Evolutionary conservation across 805 yeast genomes (phyloP).

Genomic region (Jamesozyma gamospora): DNA sequence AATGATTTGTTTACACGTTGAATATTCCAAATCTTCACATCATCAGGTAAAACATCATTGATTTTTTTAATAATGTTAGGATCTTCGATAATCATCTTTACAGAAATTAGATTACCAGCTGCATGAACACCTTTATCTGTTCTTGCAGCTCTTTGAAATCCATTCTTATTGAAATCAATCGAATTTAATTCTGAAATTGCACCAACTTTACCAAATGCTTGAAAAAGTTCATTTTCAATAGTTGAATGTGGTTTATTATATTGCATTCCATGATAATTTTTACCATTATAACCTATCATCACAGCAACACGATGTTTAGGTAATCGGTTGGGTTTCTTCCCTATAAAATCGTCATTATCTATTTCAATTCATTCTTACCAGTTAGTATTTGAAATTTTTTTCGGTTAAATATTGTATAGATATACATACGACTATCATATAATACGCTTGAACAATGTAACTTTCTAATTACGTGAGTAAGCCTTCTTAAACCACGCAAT

Average conservation of each 20-base stretch:
- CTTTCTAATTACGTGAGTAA: too few relatives aligned
- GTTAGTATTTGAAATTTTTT: neutral
- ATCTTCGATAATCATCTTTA: slow-evolving; percentile 74
- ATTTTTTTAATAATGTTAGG: slow-evolving; percentile 51
- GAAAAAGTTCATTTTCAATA: slow-evolving; percentile 79
- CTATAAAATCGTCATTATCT: neutral
- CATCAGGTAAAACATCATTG: slow-evolving; percentile 61
- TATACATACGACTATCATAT: too few relatives aligned
- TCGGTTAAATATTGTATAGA: too few relatives aligned
- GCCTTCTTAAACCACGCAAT: too few relatives aligned
- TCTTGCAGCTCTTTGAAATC: slow-evolving; percentile 79
- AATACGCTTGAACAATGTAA: too few relatives aligned
- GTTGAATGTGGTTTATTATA: slow-evolving; percentile 79
- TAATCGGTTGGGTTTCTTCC: slow-evolving; percentile 16
- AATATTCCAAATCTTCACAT: slow-evolving; percentile 79
- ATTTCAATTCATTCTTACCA: neutral
- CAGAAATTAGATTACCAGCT: slow-evolving; percentile 82
- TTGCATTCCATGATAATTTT: slow-evolving; percentile 96
- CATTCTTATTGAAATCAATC: slow-evolving; percentile 75
- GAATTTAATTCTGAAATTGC: slow-evolving; percentile 82
- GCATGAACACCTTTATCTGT: slow-evolving; percentile 98
- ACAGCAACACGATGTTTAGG: slow-evolving; percentile 92
- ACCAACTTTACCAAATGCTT: slow-evolving; percentile 76
- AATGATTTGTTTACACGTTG: slow-evolving; percentile 74
- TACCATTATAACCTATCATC: slow-evolving; percentile 88